phyloP scores from a whole-genome alignment of 306 rosid genomes.

The Trifolium dubium region DNA sequence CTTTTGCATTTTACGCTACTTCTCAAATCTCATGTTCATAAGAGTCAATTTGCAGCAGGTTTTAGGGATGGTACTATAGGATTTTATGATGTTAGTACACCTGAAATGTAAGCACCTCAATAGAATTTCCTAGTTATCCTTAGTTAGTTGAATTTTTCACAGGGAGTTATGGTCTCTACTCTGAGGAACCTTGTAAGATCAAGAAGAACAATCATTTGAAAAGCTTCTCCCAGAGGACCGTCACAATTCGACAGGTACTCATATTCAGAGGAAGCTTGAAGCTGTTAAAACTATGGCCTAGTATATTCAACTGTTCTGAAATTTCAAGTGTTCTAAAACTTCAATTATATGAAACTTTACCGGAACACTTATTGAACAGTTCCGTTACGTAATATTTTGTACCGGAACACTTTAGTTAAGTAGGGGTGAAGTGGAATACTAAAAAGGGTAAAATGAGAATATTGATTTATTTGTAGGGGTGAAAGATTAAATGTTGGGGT shows the following conservation, averaged over 20 bases:
- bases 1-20: slow-evolving; percentile 63
- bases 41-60: slow-evolving; percentile 94
- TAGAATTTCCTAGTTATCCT: slow-evolving; percentile 13
- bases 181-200: slow-evolving; percentile 80
- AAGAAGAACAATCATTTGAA: slow-evolving; percentile 91
- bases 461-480: too few species aligned
- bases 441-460: too few species aligned
- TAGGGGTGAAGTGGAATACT: too few species aligned
- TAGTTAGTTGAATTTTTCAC: slow-evolving; percentile 35
- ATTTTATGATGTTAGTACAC: slow-evolving; percentile 85
- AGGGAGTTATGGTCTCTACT: slow-evolving; percentile 62
- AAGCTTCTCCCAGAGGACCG: slow-evolving; percentile 98
- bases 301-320: too few species aligned
- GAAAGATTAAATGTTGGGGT: too few species aligned
- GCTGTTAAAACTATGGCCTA: slow-evolving; percentile 53
- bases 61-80: slow-evolving; percentile 84
- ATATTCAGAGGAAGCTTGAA: slow-evolving; percentile 89
- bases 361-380: too few species aligned
- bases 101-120: slow-evolving; percentile 70
- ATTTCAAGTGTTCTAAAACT: too few species aligned
- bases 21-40: slow-evolving; percentile 73
- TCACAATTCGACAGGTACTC: slow-evolving; percentile 83
- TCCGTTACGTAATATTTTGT: too few species aligned
- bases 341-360: too few species aligned
- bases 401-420: too few species aligned